These are phyloP conservation scores for Cryphonectria naterciae DNA, from an alignment of 2,329 filamentous ascomycete species.

Conservation along the genomic window DNA sequence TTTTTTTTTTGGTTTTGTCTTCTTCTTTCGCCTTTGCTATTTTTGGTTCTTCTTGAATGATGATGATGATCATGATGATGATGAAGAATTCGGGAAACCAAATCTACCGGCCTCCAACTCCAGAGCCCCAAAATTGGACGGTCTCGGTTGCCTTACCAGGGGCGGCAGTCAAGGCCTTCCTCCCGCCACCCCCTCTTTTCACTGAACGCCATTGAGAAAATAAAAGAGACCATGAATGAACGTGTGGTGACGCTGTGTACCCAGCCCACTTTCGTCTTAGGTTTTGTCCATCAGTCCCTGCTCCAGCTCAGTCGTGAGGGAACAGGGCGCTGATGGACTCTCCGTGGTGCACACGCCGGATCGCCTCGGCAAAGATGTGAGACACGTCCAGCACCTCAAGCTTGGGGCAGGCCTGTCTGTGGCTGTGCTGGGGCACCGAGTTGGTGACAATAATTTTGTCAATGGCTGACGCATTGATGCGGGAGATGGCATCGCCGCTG, in stretches of 20 bases:
- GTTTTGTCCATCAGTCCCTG: background rate
- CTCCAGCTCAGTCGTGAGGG: slow-evolving; percentile 68
- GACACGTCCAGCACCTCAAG: slow-evolving; percentile 91
- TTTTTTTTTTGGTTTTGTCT: slow-evolving; percentile 20
- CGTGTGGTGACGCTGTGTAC: slow-evolving; percentile 12
- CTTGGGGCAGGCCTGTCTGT: slow-evolving; percentile 78
- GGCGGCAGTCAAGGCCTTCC: slow-evolving; percentile 9
- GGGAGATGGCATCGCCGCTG: slow-evolving; percentile 90
- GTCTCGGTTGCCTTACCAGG: slow-evolving; percentile 23
- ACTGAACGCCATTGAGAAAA: slow-evolving; percentile 20
- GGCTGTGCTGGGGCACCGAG: slow-evolving; percentile 86
- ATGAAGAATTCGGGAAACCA: slow-evolving; percentile 10
- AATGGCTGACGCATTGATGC: slow-evolving; percentile 89
- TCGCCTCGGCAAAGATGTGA: slow-evolving; percentile 91
- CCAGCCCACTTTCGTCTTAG: background rate
- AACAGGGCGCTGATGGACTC: slow-evolving; percentile 98
- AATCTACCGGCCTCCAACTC: slow-evolving; percentile 29
- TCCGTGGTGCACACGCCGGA: slow-evolving; percentile 93
- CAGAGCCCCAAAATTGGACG: slow-evolving; percentile 18
- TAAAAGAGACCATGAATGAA: slow-evolving; percentile 14
- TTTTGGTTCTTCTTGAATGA: slow-evolving; percentile 11
- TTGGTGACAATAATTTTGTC: slow-evolving; percentile 97
- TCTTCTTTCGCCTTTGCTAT: slow-evolving; percentile 15
- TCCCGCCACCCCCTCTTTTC: background rate
- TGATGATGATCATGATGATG: background rate